These are phyloP conservation scores for Wickerhamiella nectarea DNA, from an alignment of 805 yeast genomes.

Conservation along the genomic window DNA sequence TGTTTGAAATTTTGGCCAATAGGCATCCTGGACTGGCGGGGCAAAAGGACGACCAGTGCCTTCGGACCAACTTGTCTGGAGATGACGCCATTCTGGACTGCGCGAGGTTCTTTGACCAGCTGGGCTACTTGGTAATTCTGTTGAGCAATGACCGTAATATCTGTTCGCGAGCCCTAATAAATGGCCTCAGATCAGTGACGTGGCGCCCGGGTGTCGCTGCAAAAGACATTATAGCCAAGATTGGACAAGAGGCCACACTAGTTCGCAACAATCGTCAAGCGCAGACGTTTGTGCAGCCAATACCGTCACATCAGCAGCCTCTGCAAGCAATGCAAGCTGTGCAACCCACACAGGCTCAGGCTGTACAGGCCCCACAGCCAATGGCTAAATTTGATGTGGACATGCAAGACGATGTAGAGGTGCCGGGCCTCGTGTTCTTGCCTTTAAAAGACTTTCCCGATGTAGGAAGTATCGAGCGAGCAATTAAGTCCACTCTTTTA, in stretches of 20 bases:
- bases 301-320: too few relatives aligned
- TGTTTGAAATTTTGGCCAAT: constrained; percentile 45
- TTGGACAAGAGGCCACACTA: constrained; percentile 31
- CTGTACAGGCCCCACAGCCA: too few relatives aligned
- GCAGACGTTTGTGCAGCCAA: too few relatives aligned
- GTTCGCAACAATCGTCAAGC: too few relatives aligned
- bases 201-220: constrained; percentile 36
- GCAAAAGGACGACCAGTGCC: constrained; percentile 44
- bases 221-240: constrained; percentile 31
- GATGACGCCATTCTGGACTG: constrained; percentile 86
- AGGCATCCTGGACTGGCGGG: constrained; percentile 41
- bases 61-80: constrained; percentile 35
- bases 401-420: not conserved
- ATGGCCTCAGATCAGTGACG: constrained; percentile 43
- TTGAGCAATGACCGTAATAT: constrained; percentile 75
- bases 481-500: not conserved
- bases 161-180: constrained; percentile 61
- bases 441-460: not conserved
- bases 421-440: not conserved
- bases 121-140: constrained; percentile 33
- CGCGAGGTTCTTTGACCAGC: constrained; percentile 45
- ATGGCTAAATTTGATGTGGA: too few relatives aligned
- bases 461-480: not conserved
- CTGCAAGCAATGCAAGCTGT: too few relatives aligned
- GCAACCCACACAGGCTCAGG: constrained; percentile 2